Percentiles rank a stretch among this genome's conserved stretches.
Conservation (phyloP, 805 yeast species). For the Blastobotrys robertii region DNA sequence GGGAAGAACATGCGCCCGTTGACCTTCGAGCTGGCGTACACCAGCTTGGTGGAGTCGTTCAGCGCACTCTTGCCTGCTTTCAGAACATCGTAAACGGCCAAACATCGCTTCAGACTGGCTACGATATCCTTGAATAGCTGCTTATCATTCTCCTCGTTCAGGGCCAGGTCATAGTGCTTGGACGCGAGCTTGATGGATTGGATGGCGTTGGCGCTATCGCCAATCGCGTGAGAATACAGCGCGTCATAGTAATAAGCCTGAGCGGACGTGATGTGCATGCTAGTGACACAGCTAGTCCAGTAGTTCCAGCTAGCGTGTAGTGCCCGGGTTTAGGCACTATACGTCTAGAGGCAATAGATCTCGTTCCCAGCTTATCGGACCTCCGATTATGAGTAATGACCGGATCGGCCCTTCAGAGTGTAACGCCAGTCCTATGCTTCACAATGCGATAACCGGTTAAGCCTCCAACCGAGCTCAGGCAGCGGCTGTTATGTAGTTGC, state of each 20-base stretch:
- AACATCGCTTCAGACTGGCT: slow-evolving; percentile 4
- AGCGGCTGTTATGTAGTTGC: no score
- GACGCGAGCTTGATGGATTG: slow-evolving; percentile 5
- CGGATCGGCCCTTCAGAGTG: no score
- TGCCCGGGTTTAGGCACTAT: no score
- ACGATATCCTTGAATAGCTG: neutral
- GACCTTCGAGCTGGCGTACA: slow-evolving; percentile 27
- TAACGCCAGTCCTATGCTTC: no score
- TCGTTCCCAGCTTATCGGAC: no score
- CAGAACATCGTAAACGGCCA: slow-evolving; percentile 14
- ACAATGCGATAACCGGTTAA: no score
- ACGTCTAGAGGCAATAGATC: no score
- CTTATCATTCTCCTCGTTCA: neutral
- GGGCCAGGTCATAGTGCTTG: neutral
- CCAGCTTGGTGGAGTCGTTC: slow-evolving; percentile 15
- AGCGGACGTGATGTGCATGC: neutral
- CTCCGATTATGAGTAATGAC: no score
- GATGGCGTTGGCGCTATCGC: slow-evolving; percentile 8
- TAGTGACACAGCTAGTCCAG: no score
- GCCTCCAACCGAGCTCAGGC: no score
- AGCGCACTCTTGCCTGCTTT: slow-evolving; percentile 10
- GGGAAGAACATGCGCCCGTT: slow-evolving; percentile 25
- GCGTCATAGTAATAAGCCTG: slow-evolving; percentile 5
- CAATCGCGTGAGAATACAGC: slow-evolving; percentile 12
- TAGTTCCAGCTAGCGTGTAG: no score